Conservation (phyloP, 192 early-diverging fungal genomes). For the Rhizophagus sp. region DNA sequence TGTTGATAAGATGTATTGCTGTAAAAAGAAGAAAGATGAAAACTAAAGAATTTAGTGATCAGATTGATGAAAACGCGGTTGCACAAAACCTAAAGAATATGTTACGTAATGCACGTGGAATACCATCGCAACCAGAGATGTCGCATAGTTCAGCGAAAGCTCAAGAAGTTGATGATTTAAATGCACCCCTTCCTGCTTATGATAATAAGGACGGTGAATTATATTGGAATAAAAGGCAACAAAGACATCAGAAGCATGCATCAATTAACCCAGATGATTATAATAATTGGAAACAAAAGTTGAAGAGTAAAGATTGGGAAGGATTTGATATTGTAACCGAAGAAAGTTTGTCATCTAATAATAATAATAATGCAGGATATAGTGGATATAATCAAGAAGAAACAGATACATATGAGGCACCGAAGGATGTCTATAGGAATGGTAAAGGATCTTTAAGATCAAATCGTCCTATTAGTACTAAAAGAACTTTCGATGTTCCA, state of each 20-base stretch:
- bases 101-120: neutral
- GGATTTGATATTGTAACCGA: neutral
- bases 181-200: neutral
- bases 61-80: constrained; percentile 6
- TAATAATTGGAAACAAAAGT: neutral
- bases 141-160: neutral
- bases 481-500: neutral
- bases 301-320: neutral
- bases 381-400: neutral
- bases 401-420: neutral
- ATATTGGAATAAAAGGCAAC: constrained; percentile 4
- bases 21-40: constrained; percentile 8
- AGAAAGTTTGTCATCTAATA: neutral
- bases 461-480: neutral
- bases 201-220: neutral
- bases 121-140: neutral
- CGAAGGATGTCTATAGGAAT: neutral
- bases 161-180: neutral
- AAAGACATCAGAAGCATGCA: neutral
- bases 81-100: neutral
- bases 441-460: neutral
- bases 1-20: constrained; percentile 16
- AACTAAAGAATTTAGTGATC: constrained; percentile 14
- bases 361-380: neutral
- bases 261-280: neutral